Percentiles rank a stretch among this genome's conserved stretches.
Conservation (phyloP, 208 protist genomes). For the Leishmania martiniquensis region DNA sequence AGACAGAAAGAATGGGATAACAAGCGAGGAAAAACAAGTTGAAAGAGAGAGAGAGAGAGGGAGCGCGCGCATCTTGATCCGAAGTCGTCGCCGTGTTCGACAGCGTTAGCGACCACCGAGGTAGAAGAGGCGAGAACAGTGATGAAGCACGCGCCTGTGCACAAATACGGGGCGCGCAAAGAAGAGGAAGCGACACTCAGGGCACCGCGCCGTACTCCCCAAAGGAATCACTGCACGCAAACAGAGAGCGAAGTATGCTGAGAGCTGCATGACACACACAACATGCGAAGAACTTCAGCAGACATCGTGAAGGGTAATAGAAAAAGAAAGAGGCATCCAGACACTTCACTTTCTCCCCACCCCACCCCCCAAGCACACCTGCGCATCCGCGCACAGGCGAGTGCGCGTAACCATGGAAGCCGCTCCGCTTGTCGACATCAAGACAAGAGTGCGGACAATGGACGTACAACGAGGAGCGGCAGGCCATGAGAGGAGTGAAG, state of each 20-base stretch:
- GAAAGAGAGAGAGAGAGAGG: too few species aligned
- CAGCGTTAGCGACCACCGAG: not conserved
- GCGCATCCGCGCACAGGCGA: not conserved
- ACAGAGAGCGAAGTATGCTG: not conserved
- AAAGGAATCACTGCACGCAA: not conserved
- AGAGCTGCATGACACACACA: not conserved
- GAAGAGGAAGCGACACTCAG: not conserved
- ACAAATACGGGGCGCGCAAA: not conserved
- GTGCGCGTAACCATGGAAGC: not conserved
- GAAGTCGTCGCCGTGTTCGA: not conserved
- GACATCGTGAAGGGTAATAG: not conserved
- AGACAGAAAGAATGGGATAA: too few species aligned
- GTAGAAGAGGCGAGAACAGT: not conserved
- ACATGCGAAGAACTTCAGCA: not conserved
- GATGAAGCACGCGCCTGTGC: not conserved
- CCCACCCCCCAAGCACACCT: too few species aligned
- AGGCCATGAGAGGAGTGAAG: too few species aligned
- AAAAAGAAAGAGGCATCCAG: not conserved
- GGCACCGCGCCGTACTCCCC: not conserved
- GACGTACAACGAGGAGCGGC: not conserved
- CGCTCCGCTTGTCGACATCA: not conserved
- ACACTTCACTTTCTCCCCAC: too few species aligned
- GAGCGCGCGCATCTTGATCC: not conserved
- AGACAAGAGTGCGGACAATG: not conserved
- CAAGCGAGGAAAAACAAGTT: not conserved